Percentiles rank a stretch among this genome's conserved stretches.
Evolutionary conservation across 1,284 basidiomycete genomes (phyloP).

Genomic region (Anthracocystis panici-leucophaei): DNA sequence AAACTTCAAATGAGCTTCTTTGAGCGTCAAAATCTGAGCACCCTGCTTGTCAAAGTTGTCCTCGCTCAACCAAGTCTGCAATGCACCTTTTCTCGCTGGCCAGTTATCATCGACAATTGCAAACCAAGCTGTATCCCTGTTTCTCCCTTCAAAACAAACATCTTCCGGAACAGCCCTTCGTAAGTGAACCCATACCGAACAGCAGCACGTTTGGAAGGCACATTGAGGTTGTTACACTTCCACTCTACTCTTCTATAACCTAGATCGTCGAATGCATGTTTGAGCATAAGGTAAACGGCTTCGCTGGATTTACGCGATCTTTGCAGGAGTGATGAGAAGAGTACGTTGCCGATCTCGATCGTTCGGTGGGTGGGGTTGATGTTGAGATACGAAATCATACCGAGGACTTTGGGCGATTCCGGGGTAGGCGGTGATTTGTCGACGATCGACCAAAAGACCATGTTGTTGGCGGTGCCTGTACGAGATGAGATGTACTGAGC

Average conservation of each 20-base stretch:
- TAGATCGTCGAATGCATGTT: slow-evolving; percentile 41
- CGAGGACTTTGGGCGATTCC: slow-evolving; percentile 13
- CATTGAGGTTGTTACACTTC: slow-evolving; percentile 59
- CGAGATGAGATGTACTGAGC: slow-evolving; percentile 12
- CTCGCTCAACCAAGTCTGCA: slow-evolving; percentile 48
- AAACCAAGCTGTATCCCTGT: slow-evolving; percentile 59
- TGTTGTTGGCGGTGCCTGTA: slow-evolving; percentile 19
- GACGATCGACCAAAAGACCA: slow-evolving; percentile 42
- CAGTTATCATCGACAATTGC: slow-evolving; percentile 58
- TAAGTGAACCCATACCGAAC: slow-evolving; percentile 50
- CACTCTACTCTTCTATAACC: slow-evolving; percentile 57
- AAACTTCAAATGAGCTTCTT: slow-evolving; percentile 26
- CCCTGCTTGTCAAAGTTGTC: slow-evolving; percentile 39
- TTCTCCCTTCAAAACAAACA: slow-evolving; percentile 52
- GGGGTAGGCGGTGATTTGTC: slow-evolving; percentile 21
- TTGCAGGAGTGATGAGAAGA: slow-evolving; percentile 48
- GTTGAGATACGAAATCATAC: slow-evolving; percentile 35
- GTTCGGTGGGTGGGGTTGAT: slow-evolving; percentile 35
- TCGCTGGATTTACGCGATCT: slow-evolving; percentile 50
- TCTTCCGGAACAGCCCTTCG: slow-evolving; percentile 55
- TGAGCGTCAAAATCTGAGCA: slow-evolving; percentile 24
- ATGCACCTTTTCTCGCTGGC: slow-evolving; percentile 36
- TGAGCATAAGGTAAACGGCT: slow-evolving; percentile 42
- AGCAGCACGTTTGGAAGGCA: slow-evolving; percentile 51
- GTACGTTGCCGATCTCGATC: slow-evolving; percentile 56